Base-by-base conservation (phyloP, 805 yeast species). In the Schwanniomyces pseudopolymorphus region DNA sequence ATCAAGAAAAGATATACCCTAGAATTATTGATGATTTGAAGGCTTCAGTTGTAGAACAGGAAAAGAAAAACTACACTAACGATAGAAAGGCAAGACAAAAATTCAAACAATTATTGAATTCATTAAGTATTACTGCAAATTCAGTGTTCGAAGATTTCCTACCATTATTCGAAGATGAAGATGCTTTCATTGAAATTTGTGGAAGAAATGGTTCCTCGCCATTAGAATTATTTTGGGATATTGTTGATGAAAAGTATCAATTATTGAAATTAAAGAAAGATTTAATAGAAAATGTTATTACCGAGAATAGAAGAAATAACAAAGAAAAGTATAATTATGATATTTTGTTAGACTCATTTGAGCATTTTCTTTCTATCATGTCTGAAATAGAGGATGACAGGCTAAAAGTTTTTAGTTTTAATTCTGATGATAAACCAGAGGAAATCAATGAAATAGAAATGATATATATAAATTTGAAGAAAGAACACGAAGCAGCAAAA, bases 191-290 rank as follows among this genome's bases (percentile, higher is more conserved):
- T 13, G 80, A 75, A 19, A 51, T 89, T 31, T 73, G 89, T 46
- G 96, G 95, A 0, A 75, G 90, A 44, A 72, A 78, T 39, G 96
- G 96, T 0, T 89, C 96, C 0, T 76, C 83, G 1, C 85, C 96
- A 0, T 58, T 84, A 36, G 96, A 89, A 51, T 64, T 87, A 35
- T 89, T 85, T 60, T 78, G 88, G 79, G 96, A 90, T 60, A 56
- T 78, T 0, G 74, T 85, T 3, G 90, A 85, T 53, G 84, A 80
- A 46, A 82, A 80, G 54, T 74, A 77, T 27, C 78, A 82, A 44
- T 57, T 72, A 1, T 59, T 87, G 39, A 77, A 75, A 48, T 80
- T 83, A 19, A 80, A 82, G 57, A 79, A 79, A 44, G 88, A 84
- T 43, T 63, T 84, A 36, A 78, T 83, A 1, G 78, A 78, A 42